Percentiles rank a stretch among this genome's conserved stretches.
phyloP scores from a whole-genome alignment of 805 yeast genomes.

The Wickerhamiella kurtzmanii region DNA sequence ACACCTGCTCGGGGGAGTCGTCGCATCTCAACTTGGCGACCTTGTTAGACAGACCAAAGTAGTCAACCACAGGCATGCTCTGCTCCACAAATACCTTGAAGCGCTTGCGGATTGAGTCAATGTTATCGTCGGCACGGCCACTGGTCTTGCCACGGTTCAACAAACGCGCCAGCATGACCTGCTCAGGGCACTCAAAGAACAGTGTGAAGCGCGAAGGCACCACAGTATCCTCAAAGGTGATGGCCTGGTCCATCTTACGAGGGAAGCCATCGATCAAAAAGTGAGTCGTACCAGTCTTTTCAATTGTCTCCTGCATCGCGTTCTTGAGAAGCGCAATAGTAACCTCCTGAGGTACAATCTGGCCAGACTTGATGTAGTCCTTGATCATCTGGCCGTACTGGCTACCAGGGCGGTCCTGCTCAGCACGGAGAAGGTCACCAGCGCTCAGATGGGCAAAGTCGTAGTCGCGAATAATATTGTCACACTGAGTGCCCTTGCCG shows the following conservation, averaged over 20 bases:
- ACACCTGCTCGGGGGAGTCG: slow-evolving; percentile 67
- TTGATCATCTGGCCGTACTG: slow-evolving; percentile 77
- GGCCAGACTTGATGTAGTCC: slow-evolving; percentile 70
- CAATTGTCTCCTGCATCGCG: slow-evolving; percentile 45
- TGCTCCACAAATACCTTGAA: slow-evolving; percentile 77
- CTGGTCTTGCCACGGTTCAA: slow-evolving; percentile 87
- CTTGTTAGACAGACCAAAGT: slow-evolving; percentile 54
- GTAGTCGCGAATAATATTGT: slow-evolving; percentile 63
- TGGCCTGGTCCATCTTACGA: slow-evolving; percentile 94
- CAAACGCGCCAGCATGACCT: slow-evolving; percentile 74
- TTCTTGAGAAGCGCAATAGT: slow-evolving; percentile 72
- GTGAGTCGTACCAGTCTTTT: slow-evolving; percentile 37
- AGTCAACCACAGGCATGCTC: slow-evolving; percentile 85
- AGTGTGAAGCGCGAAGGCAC: slow-evolving; percentile 29
- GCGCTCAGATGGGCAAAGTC: slow-evolving; percentile 84
- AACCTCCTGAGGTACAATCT: slow-evolving; percentile 84
- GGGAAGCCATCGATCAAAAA: slow-evolving; percentile 95
- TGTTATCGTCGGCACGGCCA: slow-evolving; percentile 88
- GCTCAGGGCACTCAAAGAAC: slow-evolving; percentile 48
- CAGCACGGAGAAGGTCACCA: slow-evolving; percentile 91
- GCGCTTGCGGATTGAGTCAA: slow-evolving; percentile 80
- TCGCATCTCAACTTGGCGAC: slow-evolving; percentile 74
- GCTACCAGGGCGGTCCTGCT: slow-evolving; percentile 71
- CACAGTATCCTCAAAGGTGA: slow-evolving; percentile 69
- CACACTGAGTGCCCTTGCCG: slow-evolving; percentile 96